phyloP scores from a whole-genome alignment of 2,329 filamentous ascomycete genomes.

The Beauveria caledonica region DNA sequence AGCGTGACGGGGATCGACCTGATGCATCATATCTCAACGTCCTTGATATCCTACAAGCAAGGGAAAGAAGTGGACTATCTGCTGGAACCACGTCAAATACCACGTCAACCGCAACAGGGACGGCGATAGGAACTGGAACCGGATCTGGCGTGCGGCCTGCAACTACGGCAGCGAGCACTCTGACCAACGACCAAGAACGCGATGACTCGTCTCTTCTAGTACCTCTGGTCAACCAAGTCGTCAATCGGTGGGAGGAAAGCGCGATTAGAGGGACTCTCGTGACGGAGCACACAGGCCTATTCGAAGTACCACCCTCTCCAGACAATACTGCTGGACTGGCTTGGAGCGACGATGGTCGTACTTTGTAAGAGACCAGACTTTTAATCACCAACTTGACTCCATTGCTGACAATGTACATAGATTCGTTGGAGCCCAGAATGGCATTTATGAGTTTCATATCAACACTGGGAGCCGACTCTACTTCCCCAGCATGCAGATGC shows the following conservation, averaged over 20 bases:
- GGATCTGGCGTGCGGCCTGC: background rate
- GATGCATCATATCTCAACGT: conserved; percentile 26
- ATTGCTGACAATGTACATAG: conserved; percentile 28
- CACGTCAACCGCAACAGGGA: background rate
- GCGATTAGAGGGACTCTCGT: conserved; percentile 24
- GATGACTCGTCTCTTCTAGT: conserved; percentile 29
- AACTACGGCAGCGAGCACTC: background rate
- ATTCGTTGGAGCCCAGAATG: conserved; percentile 59
- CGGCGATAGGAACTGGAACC: background rate
- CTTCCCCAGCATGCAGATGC: conserved; percentile 46
- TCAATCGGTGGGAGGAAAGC: conserved; percentile 31
- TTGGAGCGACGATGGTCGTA: conserved; percentile 54
- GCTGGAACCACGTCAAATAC: background rate
- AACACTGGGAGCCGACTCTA: conserved; percentile 54
- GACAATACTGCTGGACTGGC: conserved; percentile 54
- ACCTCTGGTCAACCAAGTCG: conserved; percentile 30
- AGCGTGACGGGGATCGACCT: conserved; percentile 20
- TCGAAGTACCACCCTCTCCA: conserved; percentile 37
- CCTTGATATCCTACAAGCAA: conserved; percentile 29
- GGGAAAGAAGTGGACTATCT: conserved; percentile 19
- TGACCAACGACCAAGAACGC: conserved; percentile 21
- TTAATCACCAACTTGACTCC: background rate
- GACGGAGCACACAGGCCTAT: conserved; percentile 29
- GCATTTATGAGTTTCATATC: conserved; percentile 66
- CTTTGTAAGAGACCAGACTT: conserved; percentile 39